Conservation (phyloP, 768 basidiomycete genomes). For the Xanthoconium purpureum region DNA sequence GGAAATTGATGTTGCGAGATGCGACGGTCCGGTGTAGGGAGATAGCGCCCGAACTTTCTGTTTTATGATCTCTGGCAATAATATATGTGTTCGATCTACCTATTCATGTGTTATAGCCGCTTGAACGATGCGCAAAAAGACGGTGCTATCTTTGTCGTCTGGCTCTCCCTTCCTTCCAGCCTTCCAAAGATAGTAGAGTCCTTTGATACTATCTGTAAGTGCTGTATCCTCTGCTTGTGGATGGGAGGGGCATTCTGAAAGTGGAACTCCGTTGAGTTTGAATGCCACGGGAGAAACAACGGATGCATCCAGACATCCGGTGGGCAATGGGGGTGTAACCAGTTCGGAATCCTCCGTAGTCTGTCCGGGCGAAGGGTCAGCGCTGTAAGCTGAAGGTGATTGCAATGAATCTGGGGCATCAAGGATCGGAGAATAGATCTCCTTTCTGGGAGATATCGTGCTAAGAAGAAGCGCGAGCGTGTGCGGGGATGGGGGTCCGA, state of each 20-base stretch:
- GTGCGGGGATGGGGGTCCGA: constrained; percentile 27
- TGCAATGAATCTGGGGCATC: constrained; percentile 9
- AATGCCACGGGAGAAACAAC: constrained; percentile 13
- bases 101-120: constrained; percentile 25
- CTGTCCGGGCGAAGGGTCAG: constrained; percentile 11
- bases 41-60: background rate
- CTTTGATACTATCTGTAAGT: constrained; percentile 50
- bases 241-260: background rate
- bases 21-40: too few relatives aligned
- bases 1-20: background rate
- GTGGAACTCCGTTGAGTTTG: constrained; percentile 11
- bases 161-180: constrained; percentile 29
- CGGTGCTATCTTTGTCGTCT: constrained; percentile 21
- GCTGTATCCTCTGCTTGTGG: constrained; percentile 35
- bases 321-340: constrained; percentile 19
- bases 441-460: constrained; percentile 25
- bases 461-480: constrained; percentile 26
- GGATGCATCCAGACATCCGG: constrained; percentile 9
- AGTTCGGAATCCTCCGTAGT: constrained; percentile 25
- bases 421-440: constrained; percentile 7
- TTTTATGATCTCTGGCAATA: background rate
- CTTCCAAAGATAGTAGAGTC: constrained; percentile 61
- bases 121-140: constrained; percentile 36
- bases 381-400: constrained; percentile 4
- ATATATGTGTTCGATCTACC: background rate